Evolutionary conservation across 1,139 yeast genomes (phyloP), one percentile per base, ranked within the genome.

Genomic region (Cylindricascospora bacillispora): DNA sequence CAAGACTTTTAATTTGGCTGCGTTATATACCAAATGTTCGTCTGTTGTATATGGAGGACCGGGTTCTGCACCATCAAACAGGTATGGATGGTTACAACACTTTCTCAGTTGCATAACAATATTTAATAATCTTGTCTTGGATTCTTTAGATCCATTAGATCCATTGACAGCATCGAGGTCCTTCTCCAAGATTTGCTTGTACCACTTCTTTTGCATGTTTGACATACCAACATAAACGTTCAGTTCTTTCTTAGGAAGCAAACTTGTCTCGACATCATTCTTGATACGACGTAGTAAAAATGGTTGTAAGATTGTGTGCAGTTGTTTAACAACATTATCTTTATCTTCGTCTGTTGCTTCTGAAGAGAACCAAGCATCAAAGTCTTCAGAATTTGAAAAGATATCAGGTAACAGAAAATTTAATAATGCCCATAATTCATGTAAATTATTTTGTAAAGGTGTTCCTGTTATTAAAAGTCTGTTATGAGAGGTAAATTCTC

Each of bases 41-140:
- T 78, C 92, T 0, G 86, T 79, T 4, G 89, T 79, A 44, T 62
- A 79, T 13, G 92, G 89, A 15, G 92, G 92, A 5, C 92, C 92
- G 0, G 89, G 92, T 49, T 79, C 92, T 1, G 89, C 89, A 15
- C 92, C 89, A 52, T 79, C 92, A 47, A 79, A 79, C 28, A 79
- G 56, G 47, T 79, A 79, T 4, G 92, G 89, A 56, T 79, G 92
- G 47, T 79, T 79, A 56, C 89, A 79, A 51, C 89, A 79, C 50
- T 79, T 79, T 49, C 92, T 64, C 47, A 79, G 62, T 54, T 79
- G 92, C 92, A 79, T 79, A 16, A 78, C 89, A 43, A 79, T 78
- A 48, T 79, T 79, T 33, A 79, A 60, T 35, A 79, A 60, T 45
- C 89, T 61, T 2, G 89, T 78, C 45, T 78, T 79, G 15, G 78